Conservation (phyloP, 2,329 filamentous ascomycete species). For the Leptoxyphium fumago region DNA sequence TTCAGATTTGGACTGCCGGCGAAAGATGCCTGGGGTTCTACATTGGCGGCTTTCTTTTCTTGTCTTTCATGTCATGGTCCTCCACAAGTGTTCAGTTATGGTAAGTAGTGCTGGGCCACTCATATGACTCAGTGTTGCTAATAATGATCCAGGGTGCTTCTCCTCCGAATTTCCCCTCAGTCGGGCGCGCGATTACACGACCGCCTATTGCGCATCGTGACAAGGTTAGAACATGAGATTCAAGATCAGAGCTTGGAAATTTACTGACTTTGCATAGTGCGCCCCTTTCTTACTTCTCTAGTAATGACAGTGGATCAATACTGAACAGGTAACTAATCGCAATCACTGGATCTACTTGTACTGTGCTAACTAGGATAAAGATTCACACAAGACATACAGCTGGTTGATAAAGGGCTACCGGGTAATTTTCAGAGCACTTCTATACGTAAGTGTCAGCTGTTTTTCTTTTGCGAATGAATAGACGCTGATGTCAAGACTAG, state of each 20-base stretch:
- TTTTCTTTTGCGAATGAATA: background rate
- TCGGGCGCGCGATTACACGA: conserved; percentile 1
- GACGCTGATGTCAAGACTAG: background rate
- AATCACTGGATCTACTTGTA: no score
- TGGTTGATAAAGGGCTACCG: conserved; percentile 1
- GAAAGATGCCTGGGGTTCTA: background rate
- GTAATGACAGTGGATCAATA: background rate
- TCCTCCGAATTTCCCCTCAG: background rate
- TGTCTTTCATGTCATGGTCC: conserved; percentile 1
- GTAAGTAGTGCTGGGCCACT: background rate
- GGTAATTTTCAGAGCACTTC: background rate
- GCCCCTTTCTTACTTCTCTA: conserved; percentile 1
- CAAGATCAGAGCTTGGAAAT: background rate
- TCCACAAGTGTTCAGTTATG: conserved; percentile 1
- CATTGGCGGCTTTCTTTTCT: background rate
- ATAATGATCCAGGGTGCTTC: background rate
- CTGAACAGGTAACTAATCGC: background rate
- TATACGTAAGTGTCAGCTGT: background rate
- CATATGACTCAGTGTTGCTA: background rate
- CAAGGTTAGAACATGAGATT: background rate
- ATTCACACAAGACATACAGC: conserved; percentile 2
- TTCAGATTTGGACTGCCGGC: conserved; percentile 1
- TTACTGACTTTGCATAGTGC: background rate
- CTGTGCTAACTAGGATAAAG: background rate
- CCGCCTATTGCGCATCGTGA: background rate